Percentiles rank a stretch among this genome's conserved stretches.
Conservation (phyloP, 129 eudicot species). For the Helianthus tuberosus region DNA sequence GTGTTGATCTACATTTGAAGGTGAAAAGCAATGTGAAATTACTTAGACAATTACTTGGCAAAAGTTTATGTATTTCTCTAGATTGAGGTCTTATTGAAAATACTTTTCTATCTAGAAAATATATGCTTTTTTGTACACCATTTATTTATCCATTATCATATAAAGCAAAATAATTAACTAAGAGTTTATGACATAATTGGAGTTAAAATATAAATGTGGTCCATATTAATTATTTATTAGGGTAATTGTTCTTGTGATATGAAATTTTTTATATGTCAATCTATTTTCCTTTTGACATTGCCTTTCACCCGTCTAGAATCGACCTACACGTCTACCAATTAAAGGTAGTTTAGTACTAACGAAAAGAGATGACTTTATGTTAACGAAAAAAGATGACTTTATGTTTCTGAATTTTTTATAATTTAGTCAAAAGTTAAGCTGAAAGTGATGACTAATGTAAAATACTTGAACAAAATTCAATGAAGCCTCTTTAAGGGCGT, state of each 20-base stretch:
- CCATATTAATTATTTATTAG: neutral
- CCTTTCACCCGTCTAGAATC: neutral
- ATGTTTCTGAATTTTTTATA: neutral
- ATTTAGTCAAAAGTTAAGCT: neutral
- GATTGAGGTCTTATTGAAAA: neutral
- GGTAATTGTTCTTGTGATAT: neutral
- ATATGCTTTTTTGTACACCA: neutral
- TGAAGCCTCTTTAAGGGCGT: no score
- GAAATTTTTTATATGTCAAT: neutral
- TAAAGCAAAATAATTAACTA: neutral
- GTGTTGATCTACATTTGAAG: constrained; percentile 30
- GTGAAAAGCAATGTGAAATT: constrained; percentile 11
- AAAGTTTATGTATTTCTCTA: neutral
- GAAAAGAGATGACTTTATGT: neutral
- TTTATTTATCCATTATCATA: no score
- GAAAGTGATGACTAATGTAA: neutral
- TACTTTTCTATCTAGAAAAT: neutral
- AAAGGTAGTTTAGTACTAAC: neutral
- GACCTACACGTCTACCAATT: neutral
- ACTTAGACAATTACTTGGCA: neutral
- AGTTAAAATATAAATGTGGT: neutral
- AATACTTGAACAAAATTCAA: neutral
- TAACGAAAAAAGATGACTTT: neutral
- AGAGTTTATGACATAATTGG: neutral
- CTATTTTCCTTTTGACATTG: neutral